Percentiles rank a stretch among this genome's conserved stretches.
phyloP scores from a whole-genome alignment of 768 basidiomycete genomes.

The Hirschioporus abietinus region DNA sequence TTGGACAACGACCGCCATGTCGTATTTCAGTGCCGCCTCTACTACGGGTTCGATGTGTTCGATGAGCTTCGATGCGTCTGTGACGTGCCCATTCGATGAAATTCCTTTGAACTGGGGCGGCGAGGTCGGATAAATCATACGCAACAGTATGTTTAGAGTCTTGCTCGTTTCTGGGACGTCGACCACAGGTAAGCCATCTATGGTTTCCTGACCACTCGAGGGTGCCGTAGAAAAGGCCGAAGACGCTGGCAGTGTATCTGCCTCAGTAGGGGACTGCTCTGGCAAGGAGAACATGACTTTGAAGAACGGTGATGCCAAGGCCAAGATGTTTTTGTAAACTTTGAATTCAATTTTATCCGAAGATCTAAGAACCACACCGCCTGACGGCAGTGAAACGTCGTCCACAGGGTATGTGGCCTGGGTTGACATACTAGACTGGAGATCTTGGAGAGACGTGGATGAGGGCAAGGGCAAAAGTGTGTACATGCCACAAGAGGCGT shows the following conservation, averaged over 20 bases:
- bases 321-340: conserved; percentile 49
- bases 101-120: not conserved
- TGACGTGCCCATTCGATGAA: conserved; percentile 22
- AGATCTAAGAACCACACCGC: conserved; percentile 48
- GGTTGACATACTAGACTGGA: not conserved
- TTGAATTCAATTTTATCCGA: conserved; percentile 48
- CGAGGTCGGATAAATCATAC: conserved; percentile 41
- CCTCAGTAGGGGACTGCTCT: conserved; percentile 23
- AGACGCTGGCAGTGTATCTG: no score
- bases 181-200: conserved; percentile 36
- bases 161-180: conserved; percentile 41
- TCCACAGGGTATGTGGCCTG: not conserved
- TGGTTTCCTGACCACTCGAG: conserved; percentile 14
- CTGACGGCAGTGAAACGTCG: not conserved
- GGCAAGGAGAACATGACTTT: conserved; percentile 50
- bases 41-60: conserved; percentile 33
- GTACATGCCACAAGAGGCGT: no score
- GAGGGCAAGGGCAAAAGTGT: no score
- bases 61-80: conserved; percentile 26
- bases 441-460: no score
- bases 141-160: conserved; percentile 37
- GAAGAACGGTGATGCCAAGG: conserved; percentile 57
- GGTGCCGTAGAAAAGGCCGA: no score
- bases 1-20: conserved; percentile 40
- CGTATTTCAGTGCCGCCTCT: conserved; percentile 45